phyloP scores from a whole-genome alignment of 2,329 filamentous ascomycete genomes.

The Juglanconis oblonga region DNA sequence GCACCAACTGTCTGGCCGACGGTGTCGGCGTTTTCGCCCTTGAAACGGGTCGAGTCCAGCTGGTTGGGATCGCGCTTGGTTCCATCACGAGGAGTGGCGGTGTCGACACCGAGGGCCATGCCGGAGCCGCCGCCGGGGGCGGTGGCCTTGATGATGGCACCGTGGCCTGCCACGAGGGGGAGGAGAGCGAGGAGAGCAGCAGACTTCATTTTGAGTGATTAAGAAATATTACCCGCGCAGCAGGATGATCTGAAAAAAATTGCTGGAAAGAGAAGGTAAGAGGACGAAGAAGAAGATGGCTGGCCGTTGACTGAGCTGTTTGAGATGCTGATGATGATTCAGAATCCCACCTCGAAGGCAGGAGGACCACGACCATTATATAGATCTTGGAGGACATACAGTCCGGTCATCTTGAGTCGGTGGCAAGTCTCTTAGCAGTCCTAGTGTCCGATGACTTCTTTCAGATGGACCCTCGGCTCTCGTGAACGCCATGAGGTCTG shows the following conservation, averaged over 20 bases:
- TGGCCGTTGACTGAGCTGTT: background rate
- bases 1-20: constrained; percentile 39
- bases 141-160: constrained; percentile 55
- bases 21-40: constrained; percentile 29
- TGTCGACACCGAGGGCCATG: constrained; percentile 49
- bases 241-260: background rate
- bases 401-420: background rate
- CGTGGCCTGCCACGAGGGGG: constrained; percentile 58
- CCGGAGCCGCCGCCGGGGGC: constrained; percentile 58
- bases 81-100: constrained; percentile 58
- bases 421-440: background rate
- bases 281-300: background rate
- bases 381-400: constrained; percentile 3
- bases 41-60: constrained; percentile 62
- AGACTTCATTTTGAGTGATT: constrained; percentile 12
- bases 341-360: background rate
- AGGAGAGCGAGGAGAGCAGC: constrained; percentile 35
- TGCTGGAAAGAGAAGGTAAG: background rate
- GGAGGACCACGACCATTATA: constrained; percentile 2
- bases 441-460: background rate
- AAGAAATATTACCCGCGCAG: constrained; percentile 7
- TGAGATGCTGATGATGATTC: constrained; percentile 3
- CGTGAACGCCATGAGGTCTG: background rate
- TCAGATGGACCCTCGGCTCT: background rate
- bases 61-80: constrained; percentile 61